phyloP scores from a whole-genome alignment of 352 stramenopile genomes.

The Globisporangium acanthophoron region DNA sequence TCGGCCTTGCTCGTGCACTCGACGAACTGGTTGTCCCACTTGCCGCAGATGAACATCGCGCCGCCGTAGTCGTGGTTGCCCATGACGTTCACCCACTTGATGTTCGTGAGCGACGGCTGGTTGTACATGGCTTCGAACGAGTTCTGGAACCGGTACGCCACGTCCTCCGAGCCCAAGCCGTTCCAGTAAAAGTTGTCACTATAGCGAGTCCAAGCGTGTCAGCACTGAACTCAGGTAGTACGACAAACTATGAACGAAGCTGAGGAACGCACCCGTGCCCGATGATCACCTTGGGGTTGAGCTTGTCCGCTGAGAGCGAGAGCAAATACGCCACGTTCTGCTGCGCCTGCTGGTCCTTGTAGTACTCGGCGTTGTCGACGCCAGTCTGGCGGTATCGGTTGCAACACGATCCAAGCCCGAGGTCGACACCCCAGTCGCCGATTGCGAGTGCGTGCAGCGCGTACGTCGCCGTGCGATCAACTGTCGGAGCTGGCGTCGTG shows the following conservation, averaged over 20 bases:
- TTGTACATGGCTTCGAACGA: constrained; percentile 67
- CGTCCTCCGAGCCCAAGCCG: constrained; percentile 55
- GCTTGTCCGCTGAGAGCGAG: constrained; percentile 44
- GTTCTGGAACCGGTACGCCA: constrained; percentile 56
- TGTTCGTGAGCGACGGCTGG: constrained; percentile 31
- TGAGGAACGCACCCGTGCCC: constrained; percentile 35
- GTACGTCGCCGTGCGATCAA: constrained; percentile 39
- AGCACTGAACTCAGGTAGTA: background rate
- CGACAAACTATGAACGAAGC: background rate
- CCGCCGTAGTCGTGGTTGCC: constrained; percentile 73
- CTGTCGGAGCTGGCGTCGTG: constrained; percentile 13
- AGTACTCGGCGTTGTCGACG: constrained; percentile 47
- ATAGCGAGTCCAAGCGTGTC: background rate
- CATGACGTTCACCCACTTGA: constrained; percentile 68
- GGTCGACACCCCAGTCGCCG: constrained; percentile 61
- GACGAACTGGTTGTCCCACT: constrained; percentile 55
- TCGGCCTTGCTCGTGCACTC: constrained; percentile 52
- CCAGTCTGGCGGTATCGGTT: constrained; percentile 64
- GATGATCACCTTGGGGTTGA: constrained; percentile 59
- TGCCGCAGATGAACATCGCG: constrained; percentile 72
- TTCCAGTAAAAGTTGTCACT: constrained; percentile 76
- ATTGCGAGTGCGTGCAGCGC: constrained; percentile 60
- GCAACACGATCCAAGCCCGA: constrained; percentile 63
- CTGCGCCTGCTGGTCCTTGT: constrained; percentile 71
- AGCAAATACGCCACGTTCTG: constrained; percentile 57